Percentiles rank a stretch among this genome's conserved stretches.
Evolutionary conservation across 495 filamentous ascomycete species (phyloP).

Genomic region (Lophium mytilinum): DNA sequence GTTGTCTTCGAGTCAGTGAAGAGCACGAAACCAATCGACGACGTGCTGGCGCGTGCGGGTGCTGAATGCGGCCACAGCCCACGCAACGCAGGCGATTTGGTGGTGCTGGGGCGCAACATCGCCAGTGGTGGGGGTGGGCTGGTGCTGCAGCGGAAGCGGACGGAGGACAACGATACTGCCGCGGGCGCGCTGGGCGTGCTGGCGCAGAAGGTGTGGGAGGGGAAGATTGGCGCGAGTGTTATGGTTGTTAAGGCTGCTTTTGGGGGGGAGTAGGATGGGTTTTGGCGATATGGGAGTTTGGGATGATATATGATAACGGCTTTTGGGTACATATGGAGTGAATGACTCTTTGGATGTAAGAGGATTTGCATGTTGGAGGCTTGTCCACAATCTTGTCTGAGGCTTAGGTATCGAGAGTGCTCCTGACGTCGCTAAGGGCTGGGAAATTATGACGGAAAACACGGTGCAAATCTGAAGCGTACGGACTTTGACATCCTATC

Average conservation of each 20-base stretch:
- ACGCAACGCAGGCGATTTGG: conserved; percentile 67
- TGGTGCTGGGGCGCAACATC: conserved; percentile 59
- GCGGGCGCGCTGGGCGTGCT: conserved; percentile 57
- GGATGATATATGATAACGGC: too few species aligned
- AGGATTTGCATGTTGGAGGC: too few species aligned
- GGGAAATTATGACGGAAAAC: too few species aligned
- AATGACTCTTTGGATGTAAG: too few species aligned
- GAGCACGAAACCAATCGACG: conserved; percentile 22
- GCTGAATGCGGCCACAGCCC: conserved; percentile 52
- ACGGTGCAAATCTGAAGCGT: too few species aligned
- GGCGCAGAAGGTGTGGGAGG: conserved; percentile 55
- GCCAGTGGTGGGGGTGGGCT: conserved; percentile 1
- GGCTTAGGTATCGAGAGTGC: too few species aligned
- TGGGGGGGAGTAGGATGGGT: not conserved
- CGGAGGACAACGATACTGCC: conserved; percentile 26
- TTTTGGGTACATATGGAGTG: too few species aligned
- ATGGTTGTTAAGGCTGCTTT: conserved; percentile 62
- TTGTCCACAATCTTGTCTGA: too few species aligned
- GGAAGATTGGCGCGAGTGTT: conserved; percentile 60
- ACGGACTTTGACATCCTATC: too few species aligned
- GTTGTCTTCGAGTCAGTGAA: conserved; percentile 47
- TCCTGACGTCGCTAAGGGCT: too few species aligned
- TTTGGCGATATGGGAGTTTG: too few species aligned
- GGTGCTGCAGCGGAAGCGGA: conserved; percentile 24
- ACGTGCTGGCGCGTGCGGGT: conserved; percentile 41